Evolutionary conservation across 352 stramenopile species (phyloP).

Genomic region (Phytopythium helicoides): DNA sequence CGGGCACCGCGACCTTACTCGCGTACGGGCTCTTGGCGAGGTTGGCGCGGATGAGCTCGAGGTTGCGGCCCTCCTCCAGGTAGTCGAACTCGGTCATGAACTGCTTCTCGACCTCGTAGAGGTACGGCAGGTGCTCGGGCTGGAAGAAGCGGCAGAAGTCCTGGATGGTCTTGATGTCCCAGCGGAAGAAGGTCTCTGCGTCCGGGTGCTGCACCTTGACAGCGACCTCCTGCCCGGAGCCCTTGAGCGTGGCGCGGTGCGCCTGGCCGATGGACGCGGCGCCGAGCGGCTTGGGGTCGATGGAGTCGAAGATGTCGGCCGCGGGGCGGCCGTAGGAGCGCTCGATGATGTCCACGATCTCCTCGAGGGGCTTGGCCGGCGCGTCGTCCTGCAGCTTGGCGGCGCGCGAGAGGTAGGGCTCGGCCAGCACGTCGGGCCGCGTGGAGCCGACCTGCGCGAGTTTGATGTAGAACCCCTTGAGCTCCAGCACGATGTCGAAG

Average conservation of each 20-base stretch:
- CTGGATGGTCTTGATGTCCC: constrained; percentile 96
- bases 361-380: constrained; percentile 64
- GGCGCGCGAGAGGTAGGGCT: constrained; percentile 74
- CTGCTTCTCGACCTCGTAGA: constrained; percentile 96
- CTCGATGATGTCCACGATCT: constrained; percentile 78
- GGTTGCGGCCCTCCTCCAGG: constrained; percentile 89
- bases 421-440: constrained; percentile 74
- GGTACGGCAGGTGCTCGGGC: constrained; percentile 90
- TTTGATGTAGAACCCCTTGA: constrained; percentile 90
- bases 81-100: constrained; percentile 99
- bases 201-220: constrained; percentile 94
- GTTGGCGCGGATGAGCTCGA: constrained; percentile 87
- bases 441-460: constrained; percentile 81
- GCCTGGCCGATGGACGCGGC: constrained; percentile 83
- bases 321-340: constrained; percentile 60
- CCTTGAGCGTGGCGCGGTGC: constrained; percentile 67
- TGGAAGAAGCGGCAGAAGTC: constrained; percentile 95
- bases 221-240: constrained; percentile 67
- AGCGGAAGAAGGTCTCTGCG: constrained; percentile 93
- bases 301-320: constrained; percentile 48
- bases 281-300: constrained; percentile 73
- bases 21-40: constrained; percentile 81
- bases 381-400: constrained; percentile 79
- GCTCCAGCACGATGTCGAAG: constrained; percentile 78
- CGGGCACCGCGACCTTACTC: constrained; percentile 73